Evolutionary conservation across 2,329 filamentous ascomycete species (phyloP).

Genomic region (Penicillium sp.): DNA sequence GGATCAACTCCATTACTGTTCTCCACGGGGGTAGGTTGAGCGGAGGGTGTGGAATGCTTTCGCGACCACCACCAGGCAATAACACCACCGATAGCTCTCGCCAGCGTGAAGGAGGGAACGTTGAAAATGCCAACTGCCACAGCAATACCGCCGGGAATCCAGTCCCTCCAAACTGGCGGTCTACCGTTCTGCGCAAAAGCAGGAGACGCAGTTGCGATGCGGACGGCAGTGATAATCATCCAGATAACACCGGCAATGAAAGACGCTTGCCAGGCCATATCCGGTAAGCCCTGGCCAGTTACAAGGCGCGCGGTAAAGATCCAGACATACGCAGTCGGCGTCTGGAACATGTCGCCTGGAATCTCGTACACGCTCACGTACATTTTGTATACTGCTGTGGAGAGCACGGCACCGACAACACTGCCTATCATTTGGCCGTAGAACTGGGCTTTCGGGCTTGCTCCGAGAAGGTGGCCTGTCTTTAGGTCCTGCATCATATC

Average conservation of each 20-base stretch:
- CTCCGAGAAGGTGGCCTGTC: slow-evolving; percentile 88
- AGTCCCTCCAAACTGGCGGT: slow-evolving; percentile 63
- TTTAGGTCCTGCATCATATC: slow-evolving; percentile 98
- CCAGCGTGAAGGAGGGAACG: slow-evolving; percentile 90
- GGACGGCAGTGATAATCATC: slow-evolving; percentile 65
- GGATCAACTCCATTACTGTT: neutral
- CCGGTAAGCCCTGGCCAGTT: slow-evolving; percentile 82
- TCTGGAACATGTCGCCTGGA: slow-evolving; percentile 85
- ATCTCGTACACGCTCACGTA: slow-evolving; percentile 90
- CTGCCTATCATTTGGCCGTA: slow-evolving; percentile 94
- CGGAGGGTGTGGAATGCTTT: slow-evolving; percentile 28
- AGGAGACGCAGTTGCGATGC: slow-evolving; percentile 55
- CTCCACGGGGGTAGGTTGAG: neutral
- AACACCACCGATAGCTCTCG: slow-evolving; percentile 76
- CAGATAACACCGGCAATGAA: slow-evolving; percentile 73
- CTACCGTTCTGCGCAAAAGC: slow-evolving; percentile 28
- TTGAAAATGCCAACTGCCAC: slow-evolving; percentile 99
- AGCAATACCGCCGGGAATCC: slow-evolving; percentile 79
- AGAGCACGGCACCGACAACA: slow-evolving; percentile 79
- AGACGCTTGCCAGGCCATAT: slow-evolving; percentile 79
- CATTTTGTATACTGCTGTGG: slow-evolving; percentile 80
- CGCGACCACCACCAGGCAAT: slow-evolving; percentile 75
- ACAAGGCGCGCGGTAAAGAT: slow-evolving; percentile 93
- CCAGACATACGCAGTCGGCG: slow-evolving; percentile 95
- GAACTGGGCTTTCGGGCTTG: slow-evolving; percentile 91